These are phyloP conservation scores for Rehmannia glutinosa DNA, from an alignment of 257 asterid genomes.

Conservation along the genomic window DNA sequence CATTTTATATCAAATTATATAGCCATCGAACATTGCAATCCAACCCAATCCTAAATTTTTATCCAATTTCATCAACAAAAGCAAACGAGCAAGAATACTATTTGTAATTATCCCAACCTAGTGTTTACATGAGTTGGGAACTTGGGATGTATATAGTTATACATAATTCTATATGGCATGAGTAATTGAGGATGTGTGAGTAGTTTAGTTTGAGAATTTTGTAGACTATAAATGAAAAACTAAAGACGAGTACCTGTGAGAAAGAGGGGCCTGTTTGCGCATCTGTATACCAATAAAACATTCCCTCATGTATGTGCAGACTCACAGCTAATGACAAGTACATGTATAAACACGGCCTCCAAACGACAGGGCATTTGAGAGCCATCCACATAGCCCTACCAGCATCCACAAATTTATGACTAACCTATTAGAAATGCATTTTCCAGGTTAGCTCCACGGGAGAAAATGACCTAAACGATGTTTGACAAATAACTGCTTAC, in stretches of 20 bases:
- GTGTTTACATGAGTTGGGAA: too few relatives aligned
- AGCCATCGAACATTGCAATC: too few relatives aligned
- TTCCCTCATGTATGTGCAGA: constrained; percentile 79
- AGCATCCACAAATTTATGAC: constrained; percentile 60
- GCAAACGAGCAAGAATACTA: too few relatives aligned
- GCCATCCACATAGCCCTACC: constrained; percentile 77
- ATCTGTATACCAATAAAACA: constrained; percentile 93
- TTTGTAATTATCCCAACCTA: too few relatives aligned
- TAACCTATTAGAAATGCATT: constrained; percentile 41
- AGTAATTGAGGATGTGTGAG: not conserved
- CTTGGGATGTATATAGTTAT: too few relatives aligned
- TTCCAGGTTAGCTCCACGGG: constrained; percentile 14
- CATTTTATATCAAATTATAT: too few relatives aligned
- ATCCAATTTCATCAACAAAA: too few relatives aligned
- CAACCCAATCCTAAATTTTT: too few relatives aligned
- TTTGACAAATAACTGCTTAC: constrained; percentile 25
- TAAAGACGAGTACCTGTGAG: constrained; percentile 50
- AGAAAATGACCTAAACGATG: not conserved
- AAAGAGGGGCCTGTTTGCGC: constrained; percentile 69
- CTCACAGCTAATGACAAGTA: constrained; percentile 75
- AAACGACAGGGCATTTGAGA: constrained; percentile 57
- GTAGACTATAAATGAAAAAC: not conserved
- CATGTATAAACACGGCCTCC: constrained; percentile 96
- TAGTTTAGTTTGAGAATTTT: not conserved
- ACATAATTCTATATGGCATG: not conserved